Percentiles rank a stretch among this genome's conserved stretches.
Conservation (phyloP, 2,329 filamentous ascomycete genomes). For the Exophiala viscosa region DNA sequence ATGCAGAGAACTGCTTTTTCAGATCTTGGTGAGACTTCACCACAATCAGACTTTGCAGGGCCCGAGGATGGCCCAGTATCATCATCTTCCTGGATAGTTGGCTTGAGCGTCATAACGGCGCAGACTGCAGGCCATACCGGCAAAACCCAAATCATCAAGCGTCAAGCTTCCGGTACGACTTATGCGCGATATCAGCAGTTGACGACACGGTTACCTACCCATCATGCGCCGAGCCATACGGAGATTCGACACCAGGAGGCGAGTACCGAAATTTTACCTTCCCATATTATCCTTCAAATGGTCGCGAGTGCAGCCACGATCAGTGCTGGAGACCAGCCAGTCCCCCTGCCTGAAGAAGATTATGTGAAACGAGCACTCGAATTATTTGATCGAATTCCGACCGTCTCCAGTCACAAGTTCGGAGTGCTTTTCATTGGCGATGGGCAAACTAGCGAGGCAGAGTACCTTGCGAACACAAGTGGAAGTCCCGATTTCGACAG, state of each 20-base stretch:
- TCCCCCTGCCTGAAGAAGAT: constrained; percentile 69
- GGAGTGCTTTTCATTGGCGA: constrained; percentile 91
- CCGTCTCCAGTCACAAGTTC: constrained; percentile 91
- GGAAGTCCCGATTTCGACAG: constrained; percentile 85
- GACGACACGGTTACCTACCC: constrained; percentile 43
- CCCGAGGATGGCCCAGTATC: constrained; percentile 42
- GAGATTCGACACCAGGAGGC: constrained; percentile 39
- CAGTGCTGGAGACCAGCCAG: constrained; percentile 58
- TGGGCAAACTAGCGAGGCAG: constrained; percentile 73
- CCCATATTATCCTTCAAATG: constrained; percentile 45
- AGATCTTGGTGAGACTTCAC: constrained; percentile 67
- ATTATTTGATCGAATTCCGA: constrained; percentile 80
- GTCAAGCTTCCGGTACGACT: constrained; percentile 50
- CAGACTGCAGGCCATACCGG: constrained; percentile 48
- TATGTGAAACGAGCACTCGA: constrained; percentile 71
- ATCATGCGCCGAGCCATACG: constrained; percentile 41
- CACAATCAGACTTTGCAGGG: constrained; percentile 30
- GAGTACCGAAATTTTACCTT: constrained; percentile 41
- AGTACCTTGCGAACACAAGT: constrained; percentile 81
- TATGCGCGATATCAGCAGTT: constrained; percentile 47
- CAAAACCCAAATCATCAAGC: constrained; percentile 48
- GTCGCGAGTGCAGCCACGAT: constrained; percentile 43
- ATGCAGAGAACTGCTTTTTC: constrained; percentile 86
- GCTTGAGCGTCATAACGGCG: constrained; percentile 50
- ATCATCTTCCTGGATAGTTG: constrained; percentile 50